A percentile compares a stretch with the other conserved stretches of the same genome.
These are phyloP conservation scores for Trametes cinnabarina DNA, from an alignment of 768 basidiomycete genomes.

Conservation along the genomic window DNA sequence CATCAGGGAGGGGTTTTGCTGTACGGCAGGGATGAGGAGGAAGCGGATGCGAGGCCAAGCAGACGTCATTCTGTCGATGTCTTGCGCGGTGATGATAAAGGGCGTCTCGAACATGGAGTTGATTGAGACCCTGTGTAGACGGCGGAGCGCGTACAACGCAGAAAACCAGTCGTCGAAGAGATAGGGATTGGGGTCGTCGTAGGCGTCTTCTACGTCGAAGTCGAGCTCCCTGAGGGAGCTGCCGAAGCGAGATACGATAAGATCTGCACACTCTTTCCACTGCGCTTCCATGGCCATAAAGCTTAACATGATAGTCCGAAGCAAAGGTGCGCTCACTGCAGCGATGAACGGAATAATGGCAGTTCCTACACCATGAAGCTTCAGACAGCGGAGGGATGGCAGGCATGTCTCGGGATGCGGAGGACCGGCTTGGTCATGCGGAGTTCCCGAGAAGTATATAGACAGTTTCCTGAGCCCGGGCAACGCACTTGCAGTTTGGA, in stretches of 20 bases:
- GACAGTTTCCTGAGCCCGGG: background rate
- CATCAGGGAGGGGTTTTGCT: background rate
- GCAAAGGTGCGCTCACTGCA: background rate
- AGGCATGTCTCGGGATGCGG: background rate
- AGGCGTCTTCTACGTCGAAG: background rate
- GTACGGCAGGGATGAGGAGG: background rate
- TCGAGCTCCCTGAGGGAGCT: background rate
- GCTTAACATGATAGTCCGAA: background rate
- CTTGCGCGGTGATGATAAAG: background rate
- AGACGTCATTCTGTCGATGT: background rate
- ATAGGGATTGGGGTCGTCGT: background rate
- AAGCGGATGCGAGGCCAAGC: background rate
- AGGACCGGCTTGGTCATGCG: background rate
- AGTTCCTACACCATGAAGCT: background rate
- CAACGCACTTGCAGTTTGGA: background rate
- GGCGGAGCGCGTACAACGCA: background rate
- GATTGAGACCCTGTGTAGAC: background rate
- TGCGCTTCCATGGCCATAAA: background rate
- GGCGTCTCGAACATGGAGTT: background rate
- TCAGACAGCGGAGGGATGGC: background rate
- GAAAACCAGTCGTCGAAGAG: conserved; percentile 4
- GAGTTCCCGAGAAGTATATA: background rate
- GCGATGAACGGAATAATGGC: background rate
- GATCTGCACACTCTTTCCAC: background rate
- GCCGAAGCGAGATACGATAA: background rate